A percentile compares a stretch with the other conserved stretches of the same genome.
phyloP scores from a whole-genome alignment of 768 basidiomycete species.

The Phlegmacium glaucopus region DNA sequence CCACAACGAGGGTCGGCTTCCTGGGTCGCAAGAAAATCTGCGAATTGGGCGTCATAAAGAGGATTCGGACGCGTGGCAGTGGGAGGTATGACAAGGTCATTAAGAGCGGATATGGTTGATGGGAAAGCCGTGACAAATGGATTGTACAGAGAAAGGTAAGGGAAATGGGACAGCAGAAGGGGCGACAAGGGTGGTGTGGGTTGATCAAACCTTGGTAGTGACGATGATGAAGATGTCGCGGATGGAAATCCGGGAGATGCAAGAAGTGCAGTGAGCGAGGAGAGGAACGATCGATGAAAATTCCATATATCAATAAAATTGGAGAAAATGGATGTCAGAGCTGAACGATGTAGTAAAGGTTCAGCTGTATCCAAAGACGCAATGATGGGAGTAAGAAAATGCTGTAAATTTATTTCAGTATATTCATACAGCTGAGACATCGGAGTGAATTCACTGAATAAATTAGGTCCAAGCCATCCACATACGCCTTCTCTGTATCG shows the following conservation, averaged over 20 bases:
- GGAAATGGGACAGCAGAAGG: slow-evolving; percentile 75
- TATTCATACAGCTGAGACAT: background rate
- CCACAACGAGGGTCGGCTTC: slow-evolving; percentile 71
- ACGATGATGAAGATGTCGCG: background rate
- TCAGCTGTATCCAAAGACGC: slow-evolving; percentile 64
- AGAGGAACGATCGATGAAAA: slow-evolving; percentile 72
- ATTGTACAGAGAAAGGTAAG: slow-evolving; percentile 83
- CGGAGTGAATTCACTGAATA: slow-evolving; percentile 55
- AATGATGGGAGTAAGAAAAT: slow-evolving; percentile 81
- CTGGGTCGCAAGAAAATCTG: slow-evolving; percentile 57
- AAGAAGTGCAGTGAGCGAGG: slow-evolving; percentile 49
- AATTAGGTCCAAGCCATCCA: slow-evolving; percentile 78
- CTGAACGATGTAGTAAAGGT: slow-evolving; percentile 65
- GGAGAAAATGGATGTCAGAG: slow-evolving; percentile 74
- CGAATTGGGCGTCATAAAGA: slow-evolving; percentile 51
- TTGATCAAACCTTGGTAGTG: slow-evolving; percentile 7
- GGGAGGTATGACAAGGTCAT: slow-evolving; percentile 46
- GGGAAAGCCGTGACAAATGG: slow-evolving; percentile 83
- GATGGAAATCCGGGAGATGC: slow-evolving; percentile 20
- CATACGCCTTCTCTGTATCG: slow-evolving; percentile 77
- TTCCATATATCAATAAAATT: slow-evolving; percentile 94
- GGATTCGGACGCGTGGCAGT: slow-evolving; percentile 34
- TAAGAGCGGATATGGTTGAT: slow-evolving; percentile 55
- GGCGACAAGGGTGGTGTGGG: slow-evolving; percentile 27
- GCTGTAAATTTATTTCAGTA: slow-evolving; percentile 37